Conservation (phyloP, 495 filamentous ascomycete species). For the Aspergillus cavernicola region DNA sequence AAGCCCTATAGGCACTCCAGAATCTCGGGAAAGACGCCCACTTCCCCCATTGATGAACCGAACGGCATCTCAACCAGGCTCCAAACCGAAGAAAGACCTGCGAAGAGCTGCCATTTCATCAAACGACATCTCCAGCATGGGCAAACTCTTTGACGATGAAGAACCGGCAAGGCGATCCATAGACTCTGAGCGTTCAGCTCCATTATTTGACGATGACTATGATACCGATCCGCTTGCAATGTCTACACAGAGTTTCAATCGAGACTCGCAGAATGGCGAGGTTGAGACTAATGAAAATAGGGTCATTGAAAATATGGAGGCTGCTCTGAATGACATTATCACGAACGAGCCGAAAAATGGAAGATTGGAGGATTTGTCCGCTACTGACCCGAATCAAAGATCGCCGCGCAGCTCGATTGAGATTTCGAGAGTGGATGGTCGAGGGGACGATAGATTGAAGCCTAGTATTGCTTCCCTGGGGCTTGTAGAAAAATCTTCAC, state of each 20-base stretch:
- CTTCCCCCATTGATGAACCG: slow-evolving; percentile 42
- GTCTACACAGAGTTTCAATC: slow-evolving; percentile 56
- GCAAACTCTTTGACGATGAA: slow-evolving; percentile 44
- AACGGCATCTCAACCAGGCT: slow-evolving; percentile 36
- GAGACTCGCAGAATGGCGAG: slow-evolving; percentile 48
- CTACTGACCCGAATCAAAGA: slow-evolving; percentile 45
- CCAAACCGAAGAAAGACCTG: slow-evolving; percentile 45
- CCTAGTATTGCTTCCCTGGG: slow-evolving; percentile 89
- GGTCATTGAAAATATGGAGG: slow-evolving; percentile 90
- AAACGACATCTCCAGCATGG: slow-evolving; percentile 48
- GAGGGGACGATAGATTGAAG: slow-evolving; percentile 54
- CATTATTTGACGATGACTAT: slow-evolving; percentile 64
- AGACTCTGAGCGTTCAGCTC: slow-evolving; percentile 50
- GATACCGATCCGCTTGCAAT: slow-evolving; percentile 59
- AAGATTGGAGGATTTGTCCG: slow-evolving; percentile 58
- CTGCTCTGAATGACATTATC: slow-evolving; percentile 91
- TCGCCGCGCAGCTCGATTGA: slow-evolving; percentile 59
- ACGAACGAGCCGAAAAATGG: slow-evolving; percentile 67
- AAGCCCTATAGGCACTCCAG: slow-evolving; percentile 25
- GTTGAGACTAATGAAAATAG: slow-evolving; percentile 42
- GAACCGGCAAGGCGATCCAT: slow-evolving; percentile 52
- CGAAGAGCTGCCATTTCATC: slow-evolving; percentile 56
- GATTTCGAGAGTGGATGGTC: slow-evolving; percentile 33
- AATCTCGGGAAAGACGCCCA: slow-evolving; percentile 34
- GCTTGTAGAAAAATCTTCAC: slow-evolving; percentile 73